Evolutionary conservation across 1,139 yeast genomes (phyloP), one percentile per base, ranked within the genome.

Genomic region (Kazachstania sp.): DNA sequence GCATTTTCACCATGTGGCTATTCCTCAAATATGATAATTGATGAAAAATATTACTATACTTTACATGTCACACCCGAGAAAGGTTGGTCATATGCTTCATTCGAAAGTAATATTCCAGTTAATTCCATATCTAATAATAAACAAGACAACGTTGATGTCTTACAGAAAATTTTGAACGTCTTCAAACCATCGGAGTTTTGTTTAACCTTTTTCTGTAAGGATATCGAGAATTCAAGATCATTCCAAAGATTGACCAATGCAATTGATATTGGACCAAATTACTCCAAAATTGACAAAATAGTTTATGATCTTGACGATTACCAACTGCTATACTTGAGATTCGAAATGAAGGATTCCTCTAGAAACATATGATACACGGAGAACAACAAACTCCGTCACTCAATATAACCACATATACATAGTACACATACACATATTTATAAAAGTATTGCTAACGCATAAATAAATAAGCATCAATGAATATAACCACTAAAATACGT

Each of bases 1-100:
- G 83, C 95, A 30, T 92, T 92, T 65, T 73, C 86, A 13, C 98
- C 98, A 2, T 92, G 97, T 67, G 98, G 98, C n/a, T 92, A 80
- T 63, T 86, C 96, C 2, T 86, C 96, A 45, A 92, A 92, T 66
- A 83, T 94, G 28, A 71, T 87, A 42, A 67, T 85, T 45, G 71
- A 77, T 47, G 75, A 72, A 19, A 77, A 77, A 23, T 77, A 77
- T 64, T 92, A 90, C 70, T 88, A 86, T 64, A 92, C 97, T 16
- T 73, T 90, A 52, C 98, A 92, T 65, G 86, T 92, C 38, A 92
- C 98, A 0, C 98, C 98, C 0, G 97, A 92, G 65, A 66, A 73
- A 18, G 95, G 92, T 30, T 92, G 95, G 87, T 86, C 96, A 3
- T 92, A 92, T 67, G 97, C 97, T 13, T 86, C 95, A 15, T 92